Conservation (phyloP, 176 grass and related monocot genomes). For the Thinopyrum elongatum region DNA sequence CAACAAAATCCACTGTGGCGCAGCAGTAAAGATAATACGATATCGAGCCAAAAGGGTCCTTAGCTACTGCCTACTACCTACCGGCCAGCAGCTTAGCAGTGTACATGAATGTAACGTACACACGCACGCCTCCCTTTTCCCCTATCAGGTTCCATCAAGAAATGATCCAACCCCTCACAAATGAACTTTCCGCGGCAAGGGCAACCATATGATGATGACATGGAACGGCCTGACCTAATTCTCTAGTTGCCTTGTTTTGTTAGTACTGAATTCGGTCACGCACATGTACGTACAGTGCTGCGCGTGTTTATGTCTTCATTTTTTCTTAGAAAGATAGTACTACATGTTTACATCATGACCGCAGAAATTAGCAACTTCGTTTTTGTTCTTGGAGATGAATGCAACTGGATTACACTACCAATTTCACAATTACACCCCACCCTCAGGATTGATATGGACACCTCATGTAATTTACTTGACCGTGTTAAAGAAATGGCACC, state of each 20-base stretch:
- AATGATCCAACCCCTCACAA: neutral
- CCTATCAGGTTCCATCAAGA: constrained; percentile 26
- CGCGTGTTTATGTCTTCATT: neutral
- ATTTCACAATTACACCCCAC: neutral
- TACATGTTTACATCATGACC: no score
- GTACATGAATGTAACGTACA: neutral
- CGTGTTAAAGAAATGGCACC: no score
- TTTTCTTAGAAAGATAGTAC: neutral
- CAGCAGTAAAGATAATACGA: constrained; percentile 31
- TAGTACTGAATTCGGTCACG: neutral
- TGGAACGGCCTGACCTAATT: neutral
- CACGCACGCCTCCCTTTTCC: neutral
- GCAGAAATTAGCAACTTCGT: no score
- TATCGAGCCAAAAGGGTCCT: constrained; percentile 15
- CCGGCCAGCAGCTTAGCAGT: neutral
- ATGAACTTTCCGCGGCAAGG: neutral
- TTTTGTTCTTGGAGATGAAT: no score
- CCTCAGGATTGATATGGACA: neutral
- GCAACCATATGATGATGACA: constrained; percentile 2
- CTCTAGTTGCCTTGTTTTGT: neutral
- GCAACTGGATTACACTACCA: neutral
- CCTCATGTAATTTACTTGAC: no score
- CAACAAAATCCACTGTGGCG: constrained; percentile 38
- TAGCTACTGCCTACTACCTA: neutral
- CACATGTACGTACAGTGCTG: neutral